A percentile compares a stretch with the other conserved stretches of the same genome.
Conservation (phyloP, 2,329 filamentous ascomycete species). For the Microcera coccophila region DNA sequence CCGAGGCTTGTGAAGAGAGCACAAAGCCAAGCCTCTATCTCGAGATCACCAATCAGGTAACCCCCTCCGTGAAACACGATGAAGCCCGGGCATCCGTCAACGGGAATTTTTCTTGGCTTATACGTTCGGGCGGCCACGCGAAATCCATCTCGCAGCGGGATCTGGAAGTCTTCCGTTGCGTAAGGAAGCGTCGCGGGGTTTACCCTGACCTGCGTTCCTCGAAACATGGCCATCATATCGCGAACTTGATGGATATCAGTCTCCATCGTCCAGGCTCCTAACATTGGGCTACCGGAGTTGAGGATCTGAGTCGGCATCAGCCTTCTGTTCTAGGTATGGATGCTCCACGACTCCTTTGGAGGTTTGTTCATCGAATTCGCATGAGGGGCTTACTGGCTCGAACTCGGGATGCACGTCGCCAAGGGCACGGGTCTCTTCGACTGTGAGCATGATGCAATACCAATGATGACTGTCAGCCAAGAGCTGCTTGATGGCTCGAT, state of each 20-base stretch:
- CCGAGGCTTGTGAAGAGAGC: slow-evolving; percentile 23
- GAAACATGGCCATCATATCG: slow-evolving; percentile 13
- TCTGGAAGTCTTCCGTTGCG: slow-evolving; percentile 18
- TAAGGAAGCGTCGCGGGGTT: slow-evolving; percentile 17
- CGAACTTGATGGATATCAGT: slow-evolving; percentile 22
- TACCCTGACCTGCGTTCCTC: slow-evolving; percentile 7
- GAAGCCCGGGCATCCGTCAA: slow-evolving; percentile 20
- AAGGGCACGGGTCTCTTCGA: slow-evolving; percentile 24
- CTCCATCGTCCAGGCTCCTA: slow-evolving; percentile 18
- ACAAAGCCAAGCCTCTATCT: slow-evolving; percentile 24
- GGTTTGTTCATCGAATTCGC: too few relatives aligned
- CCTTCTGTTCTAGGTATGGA: too few relatives aligned
- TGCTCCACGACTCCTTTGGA: too few relatives aligned
- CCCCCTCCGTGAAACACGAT: slow-evolving; percentile 28
- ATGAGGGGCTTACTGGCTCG: slow-evolving; percentile 7
- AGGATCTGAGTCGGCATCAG: slow-evolving; percentile 11
- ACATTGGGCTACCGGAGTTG: slow-evolving; percentile 14
- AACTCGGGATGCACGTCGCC: slow-evolving; percentile 17
- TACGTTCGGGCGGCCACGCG: slow-evolving; percentile 20
- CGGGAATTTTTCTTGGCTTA: slow-evolving; percentile 12
- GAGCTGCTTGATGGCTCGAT: too few relatives aligned
- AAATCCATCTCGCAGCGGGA: slow-evolving; percentile 20
- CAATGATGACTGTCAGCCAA: slow-evolving; percentile 7
- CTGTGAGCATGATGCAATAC: slow-evolving; percentile 19
- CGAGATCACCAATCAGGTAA: slow-evolving; percentile 25